Evolutionary conservation across 495 filamentous ascomycete species (phyloP).

Genomic region (Immersiella caudata): DNA sequence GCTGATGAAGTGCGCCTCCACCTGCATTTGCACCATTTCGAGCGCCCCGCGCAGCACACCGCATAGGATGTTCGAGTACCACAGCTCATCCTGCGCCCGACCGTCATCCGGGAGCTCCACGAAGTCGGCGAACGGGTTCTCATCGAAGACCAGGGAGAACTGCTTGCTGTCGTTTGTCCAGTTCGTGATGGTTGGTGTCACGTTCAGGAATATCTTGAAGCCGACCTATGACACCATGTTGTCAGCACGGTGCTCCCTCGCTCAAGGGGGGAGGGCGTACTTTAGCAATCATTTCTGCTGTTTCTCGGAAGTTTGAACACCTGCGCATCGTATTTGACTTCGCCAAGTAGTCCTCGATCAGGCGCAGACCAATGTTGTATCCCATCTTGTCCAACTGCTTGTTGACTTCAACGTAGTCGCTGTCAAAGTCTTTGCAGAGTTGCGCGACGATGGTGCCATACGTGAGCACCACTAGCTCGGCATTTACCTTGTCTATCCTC

Average conservation of each 20-base stretch:
- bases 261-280: slow-evolving; percentile 46
- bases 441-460: slow-evolving; percentile 98
- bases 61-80: slow-evolving; percentile 97
- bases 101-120: slow-evolving; percentile 97
- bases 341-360: slow-evolving; percentile 97
- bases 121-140: slow-evolving; percentile 96
- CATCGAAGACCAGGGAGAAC: slow-evolving; percentile 94
- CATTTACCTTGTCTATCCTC: slow-evolving; percentile 73
- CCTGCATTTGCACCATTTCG: slow-evolving; percentile 99
- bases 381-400: slow-evolving; percentile 98
- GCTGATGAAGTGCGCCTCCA: slow-evolving; percentile 95
- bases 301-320: slow-evolving; percentile 92
- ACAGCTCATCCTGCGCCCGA: slow-evolving; percentile 91
- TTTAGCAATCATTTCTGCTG: slow-evolving; percentile 94
- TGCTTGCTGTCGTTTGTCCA: slow-evolving; percentile 96
- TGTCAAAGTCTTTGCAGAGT: slow-evolving; percentile 92
- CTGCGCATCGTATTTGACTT: slow-evolving; percentile 82
- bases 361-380: slow-evolving; percentile 93
- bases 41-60: slow-evolving; percentile 87
- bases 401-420: slow-evolving; percentile 91
- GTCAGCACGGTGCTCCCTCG: neutral
- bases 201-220: slow-evolving; percentile 98
- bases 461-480: slow-evolving; percentile 94
- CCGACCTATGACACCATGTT: slow-evolving; percentile 64
- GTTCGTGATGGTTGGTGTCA: slow-evolving; percentile 92